These are phyloP conservation scores for Laetiporus sulphureus DNA, from an alignment of 1,284 basidiomycete genomes.

Conservation along the genomic window DNA sequence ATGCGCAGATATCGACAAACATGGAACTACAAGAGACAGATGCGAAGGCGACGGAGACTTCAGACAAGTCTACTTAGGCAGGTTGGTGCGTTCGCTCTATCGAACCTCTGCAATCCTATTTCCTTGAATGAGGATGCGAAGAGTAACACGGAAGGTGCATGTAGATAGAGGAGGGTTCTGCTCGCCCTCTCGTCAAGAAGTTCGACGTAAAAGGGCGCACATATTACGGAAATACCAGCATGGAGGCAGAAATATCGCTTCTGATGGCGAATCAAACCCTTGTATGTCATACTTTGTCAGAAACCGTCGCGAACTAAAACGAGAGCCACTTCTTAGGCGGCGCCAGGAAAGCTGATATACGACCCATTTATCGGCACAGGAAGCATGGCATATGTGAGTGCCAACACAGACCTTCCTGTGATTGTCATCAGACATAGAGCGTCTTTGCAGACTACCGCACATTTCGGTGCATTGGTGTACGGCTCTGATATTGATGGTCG, in stretches of 20 bases:
- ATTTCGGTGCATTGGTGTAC: slow-evolving; percentile 84
- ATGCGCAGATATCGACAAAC: slow-evolving; percentile 49
- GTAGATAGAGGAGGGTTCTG: slow-evolving; percentile 69
- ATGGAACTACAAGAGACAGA: slow-evolving; percentile 36
- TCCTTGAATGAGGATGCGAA: not conserved
- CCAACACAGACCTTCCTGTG: slow-evolving; percentile 2
- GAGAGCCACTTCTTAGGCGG: slow-evolving; percentile 44
- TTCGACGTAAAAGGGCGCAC: slow-evolving; percentile 88
- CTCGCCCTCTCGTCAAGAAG: slow-evolving; percentile 57
- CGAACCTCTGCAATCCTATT: not conserved
- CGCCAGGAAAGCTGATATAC: slow-evolving; percentile 86
- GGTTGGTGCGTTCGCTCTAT: slow-evolving; percentile 59
- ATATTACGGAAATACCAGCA: slow-evolving; percentile 95
- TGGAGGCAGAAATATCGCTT: slow-evolving; percentile 94
- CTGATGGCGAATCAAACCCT: slow-evolving; percentile 95
- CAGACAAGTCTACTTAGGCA: slow-evolving; percentile 72
- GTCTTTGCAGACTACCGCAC: slow-evolving; percentile 58
- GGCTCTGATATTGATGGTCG: slow-evolving; percentile 97
- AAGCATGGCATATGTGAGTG: slow-evolving; percentile 83
- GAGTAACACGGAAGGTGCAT: not conserved
- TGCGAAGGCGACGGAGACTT: slow-evolving; percentile 65
- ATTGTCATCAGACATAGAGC: slow-evolving; percentile 2
- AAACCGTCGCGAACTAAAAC: not conserved
- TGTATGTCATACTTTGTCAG: slow-evolving; percentile 32
- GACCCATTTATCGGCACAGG: slow-evolving; percentile 98